A percentile compares a stretch with the other conserved stretches of the same genome.
Conservation (phyloP, 1,139 yeast genomes). For the Nakaseomyces kungkrabaensis region DNA sequence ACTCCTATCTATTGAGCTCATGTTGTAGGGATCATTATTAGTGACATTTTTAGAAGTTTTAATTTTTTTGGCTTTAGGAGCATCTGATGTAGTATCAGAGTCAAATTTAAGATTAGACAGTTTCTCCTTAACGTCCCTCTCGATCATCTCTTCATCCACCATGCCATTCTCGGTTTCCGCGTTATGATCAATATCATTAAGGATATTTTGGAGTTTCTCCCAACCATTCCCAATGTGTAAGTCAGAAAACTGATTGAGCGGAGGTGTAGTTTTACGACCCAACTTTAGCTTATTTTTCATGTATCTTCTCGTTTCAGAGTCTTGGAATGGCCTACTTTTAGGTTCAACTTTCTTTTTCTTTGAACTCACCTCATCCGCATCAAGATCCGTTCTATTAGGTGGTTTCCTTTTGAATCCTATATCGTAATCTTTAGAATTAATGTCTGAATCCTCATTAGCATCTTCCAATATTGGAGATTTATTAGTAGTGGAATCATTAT, state of each 20-base stretch:
- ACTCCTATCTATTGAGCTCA: neutral
- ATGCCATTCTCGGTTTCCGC: neutral
- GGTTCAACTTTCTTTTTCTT: constrained; percentile 6
- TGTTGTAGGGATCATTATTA: neutral
- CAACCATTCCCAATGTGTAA: constrained; percentile 13
- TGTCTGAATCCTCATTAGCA: constrained; percentile 1
- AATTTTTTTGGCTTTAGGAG: neutral
- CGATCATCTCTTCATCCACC: neutral
- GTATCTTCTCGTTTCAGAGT: constrained; percentile 15
- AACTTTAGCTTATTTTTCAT: constrained; percentile 11
- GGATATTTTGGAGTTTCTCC: constrained; percentile 15
- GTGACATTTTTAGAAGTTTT: neutral
- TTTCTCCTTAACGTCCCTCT: neutral
- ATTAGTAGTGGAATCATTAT: neutral
- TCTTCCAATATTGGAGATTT: neutral
- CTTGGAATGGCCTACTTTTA: constrained; percentile 12
- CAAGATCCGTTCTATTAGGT: neutral
- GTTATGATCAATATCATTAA: constrained; percentile 11
- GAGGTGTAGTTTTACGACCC: constrained; percentile 18
- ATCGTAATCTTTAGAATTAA: constrained; percentile 1
- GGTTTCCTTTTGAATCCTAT: constrained; percentile 3
- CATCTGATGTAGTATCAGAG: neutral
- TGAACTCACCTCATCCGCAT: neutral
- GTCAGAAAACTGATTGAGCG: constrained; percentile 15
- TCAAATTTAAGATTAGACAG: neutral